These are phyloP conservation scores for Vitis amurensis DNA, from an alignment of 164 flowering plant species.

Conservation along the genomic window DNA sequence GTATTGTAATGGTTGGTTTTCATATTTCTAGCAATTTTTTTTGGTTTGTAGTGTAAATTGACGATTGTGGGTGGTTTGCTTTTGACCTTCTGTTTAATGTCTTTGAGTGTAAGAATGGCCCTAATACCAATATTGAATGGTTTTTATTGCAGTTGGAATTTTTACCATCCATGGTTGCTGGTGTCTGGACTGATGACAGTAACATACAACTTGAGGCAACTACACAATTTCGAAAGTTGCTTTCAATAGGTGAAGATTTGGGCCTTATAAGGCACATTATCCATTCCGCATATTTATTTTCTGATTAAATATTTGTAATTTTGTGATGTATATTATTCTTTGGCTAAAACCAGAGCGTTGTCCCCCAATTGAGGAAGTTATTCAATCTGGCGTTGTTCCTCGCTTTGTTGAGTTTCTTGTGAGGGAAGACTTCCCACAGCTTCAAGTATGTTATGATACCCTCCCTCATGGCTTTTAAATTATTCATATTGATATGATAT, in stretches of 20 bases:
- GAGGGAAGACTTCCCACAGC: conserved; percentile 55
- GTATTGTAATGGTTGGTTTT: no score
- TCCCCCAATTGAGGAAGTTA: conserved; percentile 61
- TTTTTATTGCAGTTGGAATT: conserved; percentile 36
- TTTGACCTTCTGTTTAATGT: not conserved
- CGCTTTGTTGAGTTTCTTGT: conserved; percentile 54
- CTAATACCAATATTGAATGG: not conserved
- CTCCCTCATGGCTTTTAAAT: not conserved
- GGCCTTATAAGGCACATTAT: not conserved
- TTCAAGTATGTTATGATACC: conserved; percentile 35
- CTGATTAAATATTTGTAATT: not conserved
- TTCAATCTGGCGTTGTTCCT: conserved; percentile 53
- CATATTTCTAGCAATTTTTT: no score
- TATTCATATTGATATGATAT: not conserved
- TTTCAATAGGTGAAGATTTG: conserved; percentile 43
- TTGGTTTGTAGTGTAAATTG: not conserved
- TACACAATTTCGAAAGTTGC: conserved; percentile 50
- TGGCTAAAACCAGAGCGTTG: conserved; percentile 27
- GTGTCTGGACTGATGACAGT: conserved; percentile 43
- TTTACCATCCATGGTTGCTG: conserved; percentile 54
- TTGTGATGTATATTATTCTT: not conserved
- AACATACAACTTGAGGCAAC: conserved; percentile 49
- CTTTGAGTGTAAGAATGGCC: not conserved
- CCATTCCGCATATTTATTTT: not conserved
- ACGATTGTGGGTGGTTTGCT: not conserved